Evolutionary conservation across 148 eudicot genomes (phyloP), one percentile per base, ranked within the genome.

Genomic region (Camellia japonica): DNA sequence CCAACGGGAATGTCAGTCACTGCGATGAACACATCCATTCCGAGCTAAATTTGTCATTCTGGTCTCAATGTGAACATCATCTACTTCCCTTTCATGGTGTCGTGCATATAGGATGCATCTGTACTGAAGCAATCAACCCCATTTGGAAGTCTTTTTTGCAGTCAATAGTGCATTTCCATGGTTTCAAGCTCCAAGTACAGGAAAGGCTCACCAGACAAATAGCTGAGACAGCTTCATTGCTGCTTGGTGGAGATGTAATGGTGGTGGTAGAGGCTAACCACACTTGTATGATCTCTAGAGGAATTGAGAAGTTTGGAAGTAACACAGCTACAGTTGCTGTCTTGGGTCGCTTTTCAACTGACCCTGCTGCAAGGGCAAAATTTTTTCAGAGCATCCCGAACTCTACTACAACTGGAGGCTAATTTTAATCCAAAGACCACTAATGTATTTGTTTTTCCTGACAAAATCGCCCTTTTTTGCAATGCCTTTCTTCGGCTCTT

Each of bases 11-110:
- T 23, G 43, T 70, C 5, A 80, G 76, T 46, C 42, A 10, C 43
- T 68, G 5, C 51, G 73, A 81, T 3, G 62, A 77, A 14, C 74
- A 75, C 54, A 84, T 91, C 23, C 80, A 66, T 65, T 83, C 87
- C 5, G 99, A 90, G 82, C 79, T 92, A 67, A 92, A 86, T 80
- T 79, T 96, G 65, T 80, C 95, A 15, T 91, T 96, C 74, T 94
- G 95, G 91, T 96, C 99, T 13, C 97, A 91, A 12, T 96, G 99
- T 61, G 98, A 96, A 77, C 99, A 96, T 75, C 99, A 96, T 75
- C 85, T 96, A 77, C 98, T 96, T 30, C 99, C 99, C 3, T 96
- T 96, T 80, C 87, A 96, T 47, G 99, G 99, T 20, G 91, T 94
- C 1, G 98, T 92, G 72, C 99, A 96, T 66, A 78, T 94, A 44